phyloP scores from a whole-genome alignment of 805 yeast species.

The Grigorovia transvaalensis region DNA sequence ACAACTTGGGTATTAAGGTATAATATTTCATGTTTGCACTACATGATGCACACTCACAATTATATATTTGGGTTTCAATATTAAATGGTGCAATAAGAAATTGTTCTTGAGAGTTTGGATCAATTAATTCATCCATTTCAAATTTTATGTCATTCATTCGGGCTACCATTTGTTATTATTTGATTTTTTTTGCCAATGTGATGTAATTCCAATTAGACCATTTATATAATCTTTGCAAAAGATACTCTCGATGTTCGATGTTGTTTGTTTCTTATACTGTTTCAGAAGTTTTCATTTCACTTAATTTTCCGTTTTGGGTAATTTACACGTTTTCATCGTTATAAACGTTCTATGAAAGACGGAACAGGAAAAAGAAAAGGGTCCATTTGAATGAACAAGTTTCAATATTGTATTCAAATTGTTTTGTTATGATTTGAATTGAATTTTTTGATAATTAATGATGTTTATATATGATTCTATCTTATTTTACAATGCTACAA shows the following conservation, averaged over 20 bases:
- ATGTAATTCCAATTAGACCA: too few species aligned
- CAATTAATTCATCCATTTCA: background rate
- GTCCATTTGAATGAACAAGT: too few species aligned
- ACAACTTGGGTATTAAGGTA: conserved; percentile 7
- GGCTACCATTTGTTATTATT: background rate
- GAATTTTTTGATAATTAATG: background rate
- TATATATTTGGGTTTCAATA: conserved; percentile 5
- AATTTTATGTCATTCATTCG: background rate
- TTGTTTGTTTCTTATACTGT: background rate
- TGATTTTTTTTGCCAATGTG: background rate
- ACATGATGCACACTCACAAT: conserved; percentile 22
- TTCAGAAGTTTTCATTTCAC: background rate
- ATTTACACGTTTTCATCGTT: conserved; percentile 4
- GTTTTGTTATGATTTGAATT: background rate
- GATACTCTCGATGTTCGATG: background rate
- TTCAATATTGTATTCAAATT: background rate
- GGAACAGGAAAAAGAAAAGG: too few species aligned
- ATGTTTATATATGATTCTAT: background rate
- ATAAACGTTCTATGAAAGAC: background rate
- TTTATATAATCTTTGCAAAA: too few species aligned
- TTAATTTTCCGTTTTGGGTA: conserved; percentile 6
- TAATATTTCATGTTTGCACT: conserved; percentile 1
- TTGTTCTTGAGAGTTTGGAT: background rate
- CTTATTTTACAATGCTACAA: background rate
- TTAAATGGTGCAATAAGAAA: conserved; percentile 12